These are phyloP conservation scores for Ochetophila trinervis DNA, from an alignment of 306 rosid genomes.

Conservation along the genomic window DNA sequence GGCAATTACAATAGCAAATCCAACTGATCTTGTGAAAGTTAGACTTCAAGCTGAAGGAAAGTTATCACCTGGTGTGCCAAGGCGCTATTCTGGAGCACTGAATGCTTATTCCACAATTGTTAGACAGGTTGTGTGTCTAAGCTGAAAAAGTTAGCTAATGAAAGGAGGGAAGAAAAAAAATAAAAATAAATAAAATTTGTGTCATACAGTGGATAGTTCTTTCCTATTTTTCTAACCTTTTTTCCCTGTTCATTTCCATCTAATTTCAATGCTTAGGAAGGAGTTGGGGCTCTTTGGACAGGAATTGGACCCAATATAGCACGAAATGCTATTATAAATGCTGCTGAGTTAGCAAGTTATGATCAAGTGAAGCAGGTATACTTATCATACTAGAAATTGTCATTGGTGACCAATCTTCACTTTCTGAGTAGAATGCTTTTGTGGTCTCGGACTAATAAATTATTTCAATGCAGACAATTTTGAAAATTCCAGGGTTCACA, in stretches of 20 bases:
- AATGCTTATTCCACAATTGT: constrained; percentile 92
- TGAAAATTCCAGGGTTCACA: constrained; percentile 92
- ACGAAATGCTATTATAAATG: constrained; percentile 91
- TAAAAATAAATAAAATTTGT: no score
- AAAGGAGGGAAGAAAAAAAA: constrained; percentile 6
- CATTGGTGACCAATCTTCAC: neutral
- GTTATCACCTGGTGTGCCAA: constrained; percentile 80
- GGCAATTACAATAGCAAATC: constrained; percentile 81
- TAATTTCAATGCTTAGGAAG: constrained; percentile 54
- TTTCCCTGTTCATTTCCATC: neutral
- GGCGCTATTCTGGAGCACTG: constrained; percentile 87
- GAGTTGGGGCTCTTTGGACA: constrained; percentile 89
- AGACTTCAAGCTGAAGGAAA: constrained; percentile 97
- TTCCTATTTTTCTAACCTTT: constrained; percentile 11
- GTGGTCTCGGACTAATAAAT: constrained; percentile 1
- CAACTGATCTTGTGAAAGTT: constrained; percentile 94
- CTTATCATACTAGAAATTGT: constrained; percentile 4
- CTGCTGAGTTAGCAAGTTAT: constrained; percentile 96
- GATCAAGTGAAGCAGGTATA: constrained; percentile 93
- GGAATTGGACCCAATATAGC: constrained; percentile 94
- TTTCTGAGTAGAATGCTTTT: constrained; percentile 16
- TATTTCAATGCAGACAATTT: constrained; percentile 65
- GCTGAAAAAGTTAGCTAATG: constrained; percentile 17
- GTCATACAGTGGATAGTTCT: constrained; percentile 1
- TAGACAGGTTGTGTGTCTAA: constrained; percentile 58